Evolutionary conservation across 805 yeast species (phyloP), one percentile per base, ranked within the genome.

Genomic region (Wickerhamomyces chambardii): DNA sequence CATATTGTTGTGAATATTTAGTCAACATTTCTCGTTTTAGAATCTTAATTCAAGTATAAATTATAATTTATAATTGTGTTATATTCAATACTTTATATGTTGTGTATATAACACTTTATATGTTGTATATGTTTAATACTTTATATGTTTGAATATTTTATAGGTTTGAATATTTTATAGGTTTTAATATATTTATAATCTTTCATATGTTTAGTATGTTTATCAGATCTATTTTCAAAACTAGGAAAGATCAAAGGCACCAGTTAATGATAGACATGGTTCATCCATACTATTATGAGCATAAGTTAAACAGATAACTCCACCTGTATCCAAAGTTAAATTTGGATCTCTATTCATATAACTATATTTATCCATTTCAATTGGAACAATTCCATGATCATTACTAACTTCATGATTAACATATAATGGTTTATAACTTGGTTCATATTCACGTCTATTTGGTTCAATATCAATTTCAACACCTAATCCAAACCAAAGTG

Each of bases 261-360:
- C 95, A 3, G 95, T 83, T 39, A 90, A 66, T 34, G 68, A 74
- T 38, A 90, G 56, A 1, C 96, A 95, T 4, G 97, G 97, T 59
- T 90, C 97, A 28, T 80, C 69, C 37, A 84, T 69, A 54, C 70
- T 78, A 51, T 80, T 77, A 56, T 89, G 97, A 49, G 85, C 94
- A 57, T 89, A 89, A 44, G 92, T 78, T 51, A 90, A 65, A 2
- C 87, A 95, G 41, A 96, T 95, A 29, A 86, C 84, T 30, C 95
- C 97, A 44, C 97, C 96, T 19, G 97, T 95, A 54, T 90, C 96
- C 46, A 90, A 64, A 56, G 90, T 64, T 56, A 87, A 78, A 45
- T 79, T 75, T 9, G 96, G 96, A 55, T 89, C 84, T 32, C 55
- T 61, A 41, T 47, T 44, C 41, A 65, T 37, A 40, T 61, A 57